Evolutionary conservation across 768 basidiomycete species (phyloP), one percentile per base, ranked within the genome.

Genomic region (Pleurotus giganteus): DNA sequence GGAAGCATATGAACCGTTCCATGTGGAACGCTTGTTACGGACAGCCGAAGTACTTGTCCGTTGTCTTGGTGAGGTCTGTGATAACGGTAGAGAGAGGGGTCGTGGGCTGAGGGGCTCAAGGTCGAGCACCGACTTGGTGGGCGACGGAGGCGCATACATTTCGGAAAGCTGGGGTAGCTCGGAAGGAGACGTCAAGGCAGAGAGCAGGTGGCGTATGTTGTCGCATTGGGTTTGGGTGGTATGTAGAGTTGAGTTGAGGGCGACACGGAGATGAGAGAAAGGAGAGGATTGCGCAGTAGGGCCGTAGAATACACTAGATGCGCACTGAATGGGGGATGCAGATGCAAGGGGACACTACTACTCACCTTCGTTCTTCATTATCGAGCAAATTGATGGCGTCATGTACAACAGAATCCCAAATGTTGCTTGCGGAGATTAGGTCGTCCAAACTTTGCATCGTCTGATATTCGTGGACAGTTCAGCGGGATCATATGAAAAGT

Each of bases 71-170:
- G 54, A 54, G 13, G 51, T 24, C 17, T 60, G 36, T 49, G 64
- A 64, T 28, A 71, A 59, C 28, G 75, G 66, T 53, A 76, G 68
- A 56, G 83, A 80, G 58, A 79, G 73, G 0, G 79, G 82, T 52
- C 79, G 74, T 36, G 66, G 58, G 56, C 62, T 58, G 8, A 62
- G 41, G 19, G 68, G 41, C 29, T 55, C 56, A 29, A 57, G 53
- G 9, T 60, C 62, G 57, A 68, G 74, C 24, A 26, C 57, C 24
- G 65, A 66, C 60, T 60, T 68, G 31, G 57, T 62, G 4, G 88
- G 86, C 0, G 86, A 89, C 0, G 89, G 80, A 4, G 91, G 91
- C 0, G 89, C 89, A 66, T 94, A 94, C 91, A 94, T 94, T 69
- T 91, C 91, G 9, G 88, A 75, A 9, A 94, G 76, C 64, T 89